Evolutionary conservation across 768 basidiomycete species (phyloP).

Genomic region (Boletus rubroflammeus): DNA sequence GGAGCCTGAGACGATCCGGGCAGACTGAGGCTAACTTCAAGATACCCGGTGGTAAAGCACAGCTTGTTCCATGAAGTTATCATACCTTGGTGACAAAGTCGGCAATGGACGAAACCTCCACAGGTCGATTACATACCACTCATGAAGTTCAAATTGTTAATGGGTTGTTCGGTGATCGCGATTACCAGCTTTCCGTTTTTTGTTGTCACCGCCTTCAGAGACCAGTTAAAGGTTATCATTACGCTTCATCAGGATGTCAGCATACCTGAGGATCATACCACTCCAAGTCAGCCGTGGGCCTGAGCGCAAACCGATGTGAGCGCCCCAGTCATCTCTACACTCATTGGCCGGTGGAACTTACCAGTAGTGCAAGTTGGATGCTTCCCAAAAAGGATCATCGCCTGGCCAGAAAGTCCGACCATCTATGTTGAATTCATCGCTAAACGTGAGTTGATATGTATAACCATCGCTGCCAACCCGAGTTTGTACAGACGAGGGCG

Average conservation of each 20-base stretch:
- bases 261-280: slow-evolving; percentile 78
- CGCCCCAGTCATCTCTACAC: not conserved
- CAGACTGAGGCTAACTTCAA: slow-evolving; percentile 78
- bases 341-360: slow-evolving; percentile 12
- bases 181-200: slow-evolving; percentile 75
- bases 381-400: slow-evolving; percentile 87
- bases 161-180: slow-evolving; percentile 65
- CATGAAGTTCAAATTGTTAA: slow-evolving; percentile 80
- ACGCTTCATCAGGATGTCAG: slow-evolving; percentile 1
- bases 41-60: slow-evolving; percentile 90
- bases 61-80: slow-evolving; percentile 90
- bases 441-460: slow-evolving; percentile 80
- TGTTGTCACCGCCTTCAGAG: slow-evolving; percentile 61
- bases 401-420: slow-evolving; percentile 75
- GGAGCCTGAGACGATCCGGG: slow-evolving; percentile 58
- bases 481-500: slow-evolving; percentile 54
- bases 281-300: slow-evolving; percentile 72
- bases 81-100: slow-evolving; percentile 45
- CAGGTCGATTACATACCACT: slow-evolving; percentile 49
- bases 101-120: not conserved
- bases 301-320: slow-evolving; percentile 17
- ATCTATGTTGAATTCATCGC: slow-evolving; percentile 77
- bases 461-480: slow-evolving; percentile 73
- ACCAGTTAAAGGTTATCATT: not conserved
- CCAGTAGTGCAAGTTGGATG: slow-evolving; percentile 85